A percentile compares a stretch with the other conserved stretches of the same genome.
phyloP scores from a whole-genome alignment of 495 filamentous ascomycete genomes.

The Rhizodiscina lignyota region DNA sequence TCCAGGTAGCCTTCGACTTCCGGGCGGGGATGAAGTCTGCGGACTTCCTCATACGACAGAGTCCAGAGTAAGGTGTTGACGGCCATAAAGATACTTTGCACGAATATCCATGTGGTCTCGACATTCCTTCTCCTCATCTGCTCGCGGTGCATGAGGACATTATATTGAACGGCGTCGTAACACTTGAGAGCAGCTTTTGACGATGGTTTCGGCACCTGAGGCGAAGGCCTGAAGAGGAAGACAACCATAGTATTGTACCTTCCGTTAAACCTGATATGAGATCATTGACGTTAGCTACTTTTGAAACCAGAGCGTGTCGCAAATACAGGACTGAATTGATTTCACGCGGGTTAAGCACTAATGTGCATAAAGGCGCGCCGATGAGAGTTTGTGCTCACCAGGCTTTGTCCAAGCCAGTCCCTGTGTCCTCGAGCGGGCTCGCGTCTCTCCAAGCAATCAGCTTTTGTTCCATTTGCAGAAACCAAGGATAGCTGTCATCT shows the following conservation, averaged over 20 bases:
- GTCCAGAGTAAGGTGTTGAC: constrained; percentile 81
- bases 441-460: constrained; percentile 54
- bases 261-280: constrained; percentile 47
- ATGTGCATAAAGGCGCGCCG: background rate
- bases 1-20: constrained; percentile 56
- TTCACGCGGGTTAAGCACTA: background rate
- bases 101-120: constrained; percentile 84
- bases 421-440: constrained; percentile 43
- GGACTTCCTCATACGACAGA: constrained; percentile 68
- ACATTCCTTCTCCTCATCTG: constrained; percentile 58
- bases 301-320: background rate
- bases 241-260: constrained; percentile 72
- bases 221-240: constrained; percentile 70
- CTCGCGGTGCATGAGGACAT: constrained; percentile 58
- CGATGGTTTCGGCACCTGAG: constrained; percentile 75
- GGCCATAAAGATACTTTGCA: constrained; percentile 70
- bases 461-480: constrained; percentile 57
- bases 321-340: background rate
- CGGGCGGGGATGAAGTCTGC: constrained; percentile 45
- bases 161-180: constrained; percentile 63
- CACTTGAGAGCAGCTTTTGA: constrained; percentile 55
- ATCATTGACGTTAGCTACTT: background rate
- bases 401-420: constrained; percentile 44
- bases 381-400: constrained; percentile 29
- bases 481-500: constrained; percentile 73